phyloP scores from a whole-genome alignment of 345 rosid species.

The Camelina sativa region DNA sequence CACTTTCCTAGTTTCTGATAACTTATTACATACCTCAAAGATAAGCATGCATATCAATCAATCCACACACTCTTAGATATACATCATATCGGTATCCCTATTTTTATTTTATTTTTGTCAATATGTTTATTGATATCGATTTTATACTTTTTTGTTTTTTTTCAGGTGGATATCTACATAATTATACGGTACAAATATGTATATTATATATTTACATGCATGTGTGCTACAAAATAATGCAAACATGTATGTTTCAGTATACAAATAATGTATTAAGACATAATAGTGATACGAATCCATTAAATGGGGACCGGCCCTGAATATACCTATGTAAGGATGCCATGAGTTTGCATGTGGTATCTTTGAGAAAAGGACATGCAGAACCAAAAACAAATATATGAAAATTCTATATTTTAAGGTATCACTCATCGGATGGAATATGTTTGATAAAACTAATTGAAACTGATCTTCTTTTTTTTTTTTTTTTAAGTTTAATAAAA shows the following conservation, averaged over 20 bases:
- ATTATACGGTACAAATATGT: slow-evolving; percentile 3
- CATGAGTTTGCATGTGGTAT: slow-evolving; percentile 37
- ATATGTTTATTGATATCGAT: slow-evolving; percentile 3
- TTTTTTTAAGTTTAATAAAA: too few relatives aligned
- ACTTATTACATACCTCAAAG: slow-evolving; percentile 37
- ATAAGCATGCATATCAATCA: slow-evolving; percentile 39
- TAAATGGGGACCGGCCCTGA: background rate
- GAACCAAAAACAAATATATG: background rate
- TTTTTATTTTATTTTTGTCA: background rate
- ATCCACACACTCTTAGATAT: slow-evolving; percentile 40
- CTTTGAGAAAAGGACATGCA: slow-evolving; percentile 37
- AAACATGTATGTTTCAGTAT: background rate
- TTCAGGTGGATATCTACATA: slow-evolving; percentile 1
- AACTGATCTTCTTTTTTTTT: too few relatives aligned
- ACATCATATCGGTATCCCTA: slow-evolving; percentile 33
- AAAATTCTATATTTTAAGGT: slow-evolving; percentile 1
- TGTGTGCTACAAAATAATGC: background rate
- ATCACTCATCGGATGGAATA: background rate
- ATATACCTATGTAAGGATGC: slow-evolving; percentile 15
- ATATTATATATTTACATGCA: background rate
- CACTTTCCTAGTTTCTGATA: slow-evolving; percentile 41
- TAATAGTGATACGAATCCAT: slow-evolving; percentile 19
- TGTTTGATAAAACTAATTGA: too few relatives aligned
- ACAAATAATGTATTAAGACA: slow-evolving; percentile 3
- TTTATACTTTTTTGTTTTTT: background rate